A percentile compares a stretch with the other conserved stretches of the same genome.
Evolutionary conservation across 2,329 filamentous ascomycete genomes (phyloP).

Genomic region (Dryadomyces quercivorus): DNA sequence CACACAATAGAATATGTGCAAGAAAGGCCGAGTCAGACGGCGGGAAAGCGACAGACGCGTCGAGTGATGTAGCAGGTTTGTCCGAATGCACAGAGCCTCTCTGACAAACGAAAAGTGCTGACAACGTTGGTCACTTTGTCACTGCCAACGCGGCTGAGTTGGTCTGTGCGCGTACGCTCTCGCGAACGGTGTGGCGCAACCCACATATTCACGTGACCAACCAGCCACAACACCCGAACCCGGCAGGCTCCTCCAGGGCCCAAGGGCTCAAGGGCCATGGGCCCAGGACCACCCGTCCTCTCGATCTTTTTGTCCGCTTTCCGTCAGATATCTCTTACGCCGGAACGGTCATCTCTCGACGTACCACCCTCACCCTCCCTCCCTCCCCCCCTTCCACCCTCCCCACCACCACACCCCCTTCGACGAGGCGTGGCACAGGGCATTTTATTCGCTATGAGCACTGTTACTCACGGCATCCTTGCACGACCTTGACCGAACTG

Average conservation of each 20-base stretch:
- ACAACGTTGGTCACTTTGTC: background rate
- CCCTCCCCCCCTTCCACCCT: background rate
- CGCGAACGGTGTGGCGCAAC: background rate
- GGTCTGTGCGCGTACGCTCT: conserved; percentile 2
- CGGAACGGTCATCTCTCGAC: background rate
- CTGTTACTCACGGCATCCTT: background rate
- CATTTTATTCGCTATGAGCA: background rate
- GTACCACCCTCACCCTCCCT: background rate
- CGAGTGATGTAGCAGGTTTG: background rate
- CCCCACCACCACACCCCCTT: background rate
- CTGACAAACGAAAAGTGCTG: background rate
- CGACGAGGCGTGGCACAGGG: background rate
- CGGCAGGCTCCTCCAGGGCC: too few relatives aligned
- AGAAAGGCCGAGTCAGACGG: background rate
- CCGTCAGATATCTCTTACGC: background rate
- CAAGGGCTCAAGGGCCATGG: too few relatives aligned
- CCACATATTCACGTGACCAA: background rate
- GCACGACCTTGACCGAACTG: background rate
- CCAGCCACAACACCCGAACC: too few relatives aligned
- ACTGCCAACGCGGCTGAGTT: background rate
- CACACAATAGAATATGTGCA: background rate
- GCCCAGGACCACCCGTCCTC: too few relatives aligned
- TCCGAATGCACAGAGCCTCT: background rate
- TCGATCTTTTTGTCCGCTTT: background rate
- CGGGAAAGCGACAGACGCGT: background rate